Percentiles rank a stretch among this genome's conserved stretches.
Evolutionary conservation across 2,329 filamentous ascomycete genomes (phyloP).

Genomic region (Paracoccidioides brasiliensis): DNA sequence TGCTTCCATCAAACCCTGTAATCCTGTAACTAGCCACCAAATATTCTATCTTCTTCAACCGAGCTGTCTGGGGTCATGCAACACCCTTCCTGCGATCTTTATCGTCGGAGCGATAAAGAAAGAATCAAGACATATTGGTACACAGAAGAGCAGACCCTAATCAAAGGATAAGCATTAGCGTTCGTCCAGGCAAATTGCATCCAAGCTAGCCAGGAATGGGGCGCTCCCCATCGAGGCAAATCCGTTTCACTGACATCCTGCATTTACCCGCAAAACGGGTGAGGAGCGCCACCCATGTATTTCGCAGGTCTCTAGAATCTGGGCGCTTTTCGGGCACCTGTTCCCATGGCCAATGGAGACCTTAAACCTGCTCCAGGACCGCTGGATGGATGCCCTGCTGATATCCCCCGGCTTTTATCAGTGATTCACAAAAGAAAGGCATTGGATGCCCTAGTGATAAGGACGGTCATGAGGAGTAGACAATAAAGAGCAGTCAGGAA

Average conservation of each 20-base stretch:
- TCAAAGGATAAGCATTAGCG: neutral
- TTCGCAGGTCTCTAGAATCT: conserved; percentile 4
- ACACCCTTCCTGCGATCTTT: conserved; percentile 3
- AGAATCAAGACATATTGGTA: neutral
- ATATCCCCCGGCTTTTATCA: neutral
- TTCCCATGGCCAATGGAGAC: neutral
- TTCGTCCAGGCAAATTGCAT: conserved; percentile 1
- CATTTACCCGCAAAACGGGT: conserved; percentile 6
- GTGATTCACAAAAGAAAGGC: neutral
- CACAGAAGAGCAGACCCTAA: conserved; percentile 2
- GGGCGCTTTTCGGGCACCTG: conserved; percentile 3
- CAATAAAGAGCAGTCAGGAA: neutral
- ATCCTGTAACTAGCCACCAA: neutral
- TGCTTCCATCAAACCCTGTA: neutral
- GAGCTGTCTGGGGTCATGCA: neutral
- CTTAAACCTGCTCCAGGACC: neutral
- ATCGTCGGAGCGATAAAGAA: neutral
- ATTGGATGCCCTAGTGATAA: neutral
- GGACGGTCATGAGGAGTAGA: neutral
- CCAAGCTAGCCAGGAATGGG: conserved; percentile 2
- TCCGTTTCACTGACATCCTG: conserved; percentile 6
- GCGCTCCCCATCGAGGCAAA: conserved; percentile 6
- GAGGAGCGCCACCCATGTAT: neutral
- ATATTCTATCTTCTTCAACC: neutral
- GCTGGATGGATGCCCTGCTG: neutral